Base-by-base conservation (phyloP, 805 yeast genomes). In the Kodamaea sagamina region DNA sequence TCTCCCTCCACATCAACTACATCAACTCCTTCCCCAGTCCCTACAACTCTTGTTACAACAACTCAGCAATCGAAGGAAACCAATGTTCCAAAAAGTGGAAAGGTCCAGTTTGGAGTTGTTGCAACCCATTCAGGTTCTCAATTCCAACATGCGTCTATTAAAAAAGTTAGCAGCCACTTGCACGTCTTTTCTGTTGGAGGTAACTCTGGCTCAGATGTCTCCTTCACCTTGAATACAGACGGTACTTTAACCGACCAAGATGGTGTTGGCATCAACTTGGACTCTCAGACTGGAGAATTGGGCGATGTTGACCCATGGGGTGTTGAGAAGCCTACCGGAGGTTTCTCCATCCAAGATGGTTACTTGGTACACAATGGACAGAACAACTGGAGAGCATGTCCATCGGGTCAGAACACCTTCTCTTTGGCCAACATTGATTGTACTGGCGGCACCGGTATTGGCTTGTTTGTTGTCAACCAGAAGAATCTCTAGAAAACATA, bases 291-390 rank as follows among this genome's bases (percentile, higher is more conserved):
- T 18, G 67, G 67, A 7, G 65, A 61, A 36, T 47, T 62, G 39
- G 65, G 67, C n/a, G 47, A 49, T n/a, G 60, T 58, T 31, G 58
- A 55, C 16, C 63, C 65, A 8, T 53, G 51, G 41, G 64, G 63
- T 31, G 46, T 57, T 22, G 48, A 53, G 42, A 57, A 54, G 8
- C 63, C 70, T 34, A 57, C 71, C 17, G 43, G 62, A n/a, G 68
- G 72, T 3, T 75, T 69, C 53, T 50, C 71, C 17, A 61, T 75
- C 50, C 15, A 52, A 4, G 53, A 60, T 31, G 72, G 69, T 26
- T 48, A 60, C 52, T 62, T 75, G 53, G 48, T 50, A 2, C 67
- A 57, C 54, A 45, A 60, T 22, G 67, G 63, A 32, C 48, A 57
- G 21, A 46, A 56, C n/a, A 62, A 51, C 19, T 74, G 71, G 60